A percentile compares a stretch with the other conserved stretches of the same genome.
Evolutionary conservation across 305 asterid species (phyloP).

Genomic region (Coffea humblotiana): DNA sequence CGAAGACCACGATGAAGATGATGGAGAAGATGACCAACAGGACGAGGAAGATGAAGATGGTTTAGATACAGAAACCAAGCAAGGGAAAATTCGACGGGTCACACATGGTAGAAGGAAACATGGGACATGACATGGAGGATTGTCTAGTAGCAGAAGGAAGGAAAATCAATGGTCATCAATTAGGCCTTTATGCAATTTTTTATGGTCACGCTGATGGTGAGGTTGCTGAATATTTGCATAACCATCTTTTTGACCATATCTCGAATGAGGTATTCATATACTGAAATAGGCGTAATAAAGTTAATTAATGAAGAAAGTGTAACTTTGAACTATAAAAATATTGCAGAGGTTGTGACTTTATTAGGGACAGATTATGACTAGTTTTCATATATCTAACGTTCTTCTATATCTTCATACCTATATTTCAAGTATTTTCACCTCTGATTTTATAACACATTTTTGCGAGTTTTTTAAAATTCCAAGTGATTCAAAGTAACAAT

Average conservation of each 20-base stretch:
- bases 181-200: conserved; percentile 48
- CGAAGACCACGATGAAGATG: neutral
- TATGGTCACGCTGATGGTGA: conserved; percentile 47
- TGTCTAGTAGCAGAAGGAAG: conserved; percentile 32
- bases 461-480: too few species aligned
- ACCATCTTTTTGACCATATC: conserved; percentile 43
- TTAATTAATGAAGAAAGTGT: too few species aligned
- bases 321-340: too few species aligned
- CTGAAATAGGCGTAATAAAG: too few species aligned
- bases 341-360: too few species aligned
- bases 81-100: neutral
- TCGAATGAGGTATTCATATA: conserved; percentile 30
- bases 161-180: conserved; percentile 30
- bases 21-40: neutral
- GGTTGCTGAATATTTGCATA: conserved; percentile 47
- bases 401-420: too few species aligned
- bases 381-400: too few species aligned
- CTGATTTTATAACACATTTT: too few species aligned
- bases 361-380: too few species aligned
- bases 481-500: too few species aligned
- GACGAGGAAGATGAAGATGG: neutral
- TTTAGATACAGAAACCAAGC: neutral
- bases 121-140: conserved; percentile 55
- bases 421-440: too few species aligned
- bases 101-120: conserved; percentile 47